These are phyloP conservation scores for Schoenoplectus tabernaemontani DNA, from an alignment of 202 grass and related monocot species.

Conservation along the genomic window DNA sequence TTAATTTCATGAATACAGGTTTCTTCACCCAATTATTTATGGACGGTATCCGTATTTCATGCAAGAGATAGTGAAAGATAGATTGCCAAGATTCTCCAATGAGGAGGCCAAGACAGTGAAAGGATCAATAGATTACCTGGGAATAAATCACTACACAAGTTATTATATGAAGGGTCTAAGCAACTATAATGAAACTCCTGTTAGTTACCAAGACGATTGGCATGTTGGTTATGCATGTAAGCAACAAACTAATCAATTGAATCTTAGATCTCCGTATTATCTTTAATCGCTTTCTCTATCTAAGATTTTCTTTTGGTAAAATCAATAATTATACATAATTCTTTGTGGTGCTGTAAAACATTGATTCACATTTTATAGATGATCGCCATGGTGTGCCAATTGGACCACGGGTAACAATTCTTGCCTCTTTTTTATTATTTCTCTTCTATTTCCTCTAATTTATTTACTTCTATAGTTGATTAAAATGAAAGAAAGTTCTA, in stretches of 20 bases:
- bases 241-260: not conserved
- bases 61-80: slow-evolving; percentile 44
- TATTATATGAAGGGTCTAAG: slow-evolving; percentile 37
- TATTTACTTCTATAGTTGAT: not conserved
- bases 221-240: slow-evolving; percentile 36
- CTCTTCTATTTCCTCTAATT: not conserved
- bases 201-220: slow-evolving; percentile 52
- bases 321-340: not conserved
- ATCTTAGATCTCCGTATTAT: not conserved
- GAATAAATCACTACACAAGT: slow-evolving; percentile 57
- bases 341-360: not conserved
- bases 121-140: slow-evolving; percentile 46
- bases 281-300: not conserved
- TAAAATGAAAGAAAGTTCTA: not conserved
- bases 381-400: slow-evolving; percentile 46
- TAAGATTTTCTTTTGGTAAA: not conserved
- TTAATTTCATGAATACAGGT: slow-evolving; percentile 23
- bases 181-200: slow-evolving; percentile 2
- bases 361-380: slow-evolving; percentile 21
- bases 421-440: not conserved
- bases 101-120: slow-evolving; percentile 36
- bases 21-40: slow-evolving; percentile 54
- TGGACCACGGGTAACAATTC: slow-evolving; percentile 33
- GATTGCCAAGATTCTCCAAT: slow-evolving; percentile 39
- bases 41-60: slow-evolving; percentile 41